phyloP scores from a whole-genome alignment of 23 red algal genomes.

The Gracilaria domingensis region DNA sequence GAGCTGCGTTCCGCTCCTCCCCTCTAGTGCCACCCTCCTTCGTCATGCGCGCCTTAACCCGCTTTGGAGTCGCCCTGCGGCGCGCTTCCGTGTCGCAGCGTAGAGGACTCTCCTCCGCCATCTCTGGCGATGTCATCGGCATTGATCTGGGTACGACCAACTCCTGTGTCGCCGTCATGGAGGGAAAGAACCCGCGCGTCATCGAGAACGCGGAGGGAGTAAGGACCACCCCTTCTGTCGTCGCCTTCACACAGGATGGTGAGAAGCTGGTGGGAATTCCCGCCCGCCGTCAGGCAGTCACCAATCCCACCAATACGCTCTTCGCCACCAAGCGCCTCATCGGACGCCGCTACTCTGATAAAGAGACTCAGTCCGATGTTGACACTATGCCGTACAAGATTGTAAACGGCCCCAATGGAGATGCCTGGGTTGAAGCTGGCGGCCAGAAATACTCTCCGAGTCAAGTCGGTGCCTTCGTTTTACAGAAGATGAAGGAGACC shows the following conservation, averaged over 20 bases:
- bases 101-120: slow-evolving; percentile 64
- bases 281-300: slow-evolving; percentile 89
- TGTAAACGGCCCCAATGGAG: slow-evolving; percentile 88
- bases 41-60: slow-evolving; percentile 47
- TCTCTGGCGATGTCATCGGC: slow-evolving; percentile 96
- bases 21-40: no score
- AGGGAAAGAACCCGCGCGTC: slow-evolving; percentile 92
- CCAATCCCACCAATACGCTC: slow-evolving; percentile 96
- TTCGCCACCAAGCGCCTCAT: slow-evolving; percentile 99
- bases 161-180: slow-evolving; percentile 99
- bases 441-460: slow-evolving; percentile 96
- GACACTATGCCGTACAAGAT: slow-evolving; percentile 98
- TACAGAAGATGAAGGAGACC: slow-evolving; percentile 99
- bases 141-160: slow-evolving; percentile 99
- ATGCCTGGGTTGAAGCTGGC: slow-evolving; percentile 96
- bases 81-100: slow-evolving; percentile 35
- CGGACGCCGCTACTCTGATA: slow-evolving; percentile 89
- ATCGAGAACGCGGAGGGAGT: slow-evolving; percentile 98
- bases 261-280: slow-evolving; percentile 91
- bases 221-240: slow-evolving; percentile 95
- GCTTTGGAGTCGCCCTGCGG: slow-evolving; percentile 53
- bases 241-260: slow-evolving; percentile 96
- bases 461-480: slow-evolving; percentile 97
- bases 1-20: no score
- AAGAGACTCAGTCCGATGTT: slow-evolving; percentile 89